Percentiles rank a stretch among this genome's conserved stretches.
Evolutionary conservation across 768 basidiomycete species (phyloP).

Genomic region (Epithele typhae): DNA sequence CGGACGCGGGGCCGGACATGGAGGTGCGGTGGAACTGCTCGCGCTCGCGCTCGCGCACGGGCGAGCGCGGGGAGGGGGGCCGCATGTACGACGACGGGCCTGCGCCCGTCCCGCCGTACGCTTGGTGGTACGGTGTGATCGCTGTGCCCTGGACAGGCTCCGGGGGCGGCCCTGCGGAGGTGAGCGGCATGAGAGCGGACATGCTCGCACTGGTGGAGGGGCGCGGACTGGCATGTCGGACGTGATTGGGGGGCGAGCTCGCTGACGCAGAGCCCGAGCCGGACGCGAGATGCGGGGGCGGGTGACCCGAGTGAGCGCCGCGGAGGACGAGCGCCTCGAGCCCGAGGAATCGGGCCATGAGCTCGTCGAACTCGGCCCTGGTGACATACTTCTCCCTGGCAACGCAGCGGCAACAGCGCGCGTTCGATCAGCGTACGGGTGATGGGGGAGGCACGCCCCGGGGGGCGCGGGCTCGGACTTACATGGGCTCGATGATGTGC

Average conservation of each 20-base stretch:
- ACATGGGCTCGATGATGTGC: constrained; percentile 81
- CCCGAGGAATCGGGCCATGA: constrained; percentile 59
- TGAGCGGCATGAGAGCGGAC: constrained; percentile 20
- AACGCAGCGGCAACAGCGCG: constrained; percentile 4
- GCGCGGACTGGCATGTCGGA: no score
- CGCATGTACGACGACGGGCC: constrained; percentile 4
- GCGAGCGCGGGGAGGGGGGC: constrained; percentile 14
- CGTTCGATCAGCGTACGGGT: constrained; percentile 4
- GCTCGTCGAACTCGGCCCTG: constrained; percentile 70
- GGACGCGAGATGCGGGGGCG: no score
- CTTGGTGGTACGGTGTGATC: constrained; percentile 23
- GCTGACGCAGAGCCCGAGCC: constrained; percentile 21
- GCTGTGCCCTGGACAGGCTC: constrained; percentile 21
- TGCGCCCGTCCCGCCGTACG: constrained; percentile 5
- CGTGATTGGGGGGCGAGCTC: constrained; percentile 11
- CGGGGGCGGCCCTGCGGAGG: constrained; percentile 15
- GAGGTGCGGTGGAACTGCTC: constrained; percentile 6
- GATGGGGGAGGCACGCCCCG: constrained; percentile 1
- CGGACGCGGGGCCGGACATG: background rate
- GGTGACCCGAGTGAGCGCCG: constrained; percentile 6
- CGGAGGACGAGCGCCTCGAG: constrained; percentile 53
- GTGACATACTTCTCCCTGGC: constrained; percentile 77
- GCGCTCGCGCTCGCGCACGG: constrained; percentile 15
- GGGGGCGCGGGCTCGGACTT: constrained; percentile 28
- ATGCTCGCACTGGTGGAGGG: constrained; percentile 15